These are phyloP conservation scores for Mycena belliarum DNA, from an alignment of 768 basidiomycete genomes.

Conservation along the genomic window DNA sequence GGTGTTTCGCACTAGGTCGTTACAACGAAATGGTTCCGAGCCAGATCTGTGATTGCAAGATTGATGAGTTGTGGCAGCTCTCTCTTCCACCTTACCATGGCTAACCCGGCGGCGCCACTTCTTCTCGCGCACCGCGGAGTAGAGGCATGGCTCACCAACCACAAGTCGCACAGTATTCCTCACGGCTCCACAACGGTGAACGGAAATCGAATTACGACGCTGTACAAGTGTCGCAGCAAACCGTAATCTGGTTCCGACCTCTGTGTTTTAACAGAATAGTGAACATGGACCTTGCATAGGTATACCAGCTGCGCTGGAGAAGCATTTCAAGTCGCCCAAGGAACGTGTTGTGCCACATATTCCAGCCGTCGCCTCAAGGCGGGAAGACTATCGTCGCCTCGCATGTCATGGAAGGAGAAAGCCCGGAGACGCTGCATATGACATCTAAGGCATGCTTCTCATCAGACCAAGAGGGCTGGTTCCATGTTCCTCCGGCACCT, in stretches of 20 bases:
- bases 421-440: not conserved
- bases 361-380: not conserved
- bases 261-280: too few relatives aligned
- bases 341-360: not conserved
- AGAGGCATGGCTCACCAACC: not conserved
- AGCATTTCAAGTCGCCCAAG: not conserved
- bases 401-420: not conserved
- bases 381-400: not conserved
- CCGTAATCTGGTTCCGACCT: not conserved
- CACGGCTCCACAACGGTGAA: not conserved
- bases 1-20: too few relatives aligned
- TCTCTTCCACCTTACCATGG: too few relatives aligned
- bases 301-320: not conserved
- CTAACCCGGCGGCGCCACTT: not conserved
- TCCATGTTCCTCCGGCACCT: not conserved
- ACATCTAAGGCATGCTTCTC: not conserved
- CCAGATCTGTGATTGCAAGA: too few relatives aligned
- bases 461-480: not conserved
- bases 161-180: not conserved
- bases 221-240: not conserved
- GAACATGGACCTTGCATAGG: not conserved
- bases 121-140: conserved; percentile 1
- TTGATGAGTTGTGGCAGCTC: too few relatives aligned
- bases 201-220: not conserved
- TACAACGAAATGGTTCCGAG: too few relatives aligned